Evolutionary conservation across 1,284 basidiomycete species (phyloP).

Genomic region (Clitocybe nebularis): DNA sequence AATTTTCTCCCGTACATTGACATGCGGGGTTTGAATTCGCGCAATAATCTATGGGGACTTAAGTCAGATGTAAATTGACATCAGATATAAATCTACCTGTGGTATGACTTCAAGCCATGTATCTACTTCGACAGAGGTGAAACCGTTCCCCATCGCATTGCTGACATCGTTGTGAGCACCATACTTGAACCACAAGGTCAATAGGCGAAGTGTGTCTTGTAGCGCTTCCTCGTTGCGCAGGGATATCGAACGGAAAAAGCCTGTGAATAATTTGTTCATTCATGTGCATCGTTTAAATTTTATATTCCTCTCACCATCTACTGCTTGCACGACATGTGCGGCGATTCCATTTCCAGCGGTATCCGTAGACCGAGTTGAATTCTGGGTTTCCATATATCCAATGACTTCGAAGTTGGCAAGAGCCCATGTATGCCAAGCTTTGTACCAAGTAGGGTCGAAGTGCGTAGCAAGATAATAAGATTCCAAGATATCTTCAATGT

Average conservation of each 20-base stretch:
- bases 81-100: constrained; percentile 53
- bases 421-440: constrained; percentile 99
- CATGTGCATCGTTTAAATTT: not conserved
- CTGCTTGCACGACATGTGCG: constrained; percentile 89
- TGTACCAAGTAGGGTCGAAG: constrained; percentile 94
- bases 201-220: constrained; percentile 90
- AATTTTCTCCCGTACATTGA: constrained; percentile 87
- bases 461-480: constrained; percentile 89
- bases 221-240: constrained; percentile 88
- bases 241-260: constrained; percentile 95
- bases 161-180: constrained; percentile 91
- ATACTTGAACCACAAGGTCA: constrained; percentile 99
- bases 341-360: constrained; percentile 72
- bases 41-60: constrained; percentile 89
- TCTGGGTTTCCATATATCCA: constrained; percentile 71
- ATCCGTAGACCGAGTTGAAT: constrained; percentile 58
- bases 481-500: constrained; percentile 78
- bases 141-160: constrained; percentile 86
- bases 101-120: constrained; percentile 99
- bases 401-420: constrained; percentile 96
- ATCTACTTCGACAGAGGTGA: constrained; percentile 89
- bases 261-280: constrained; percentile 31
- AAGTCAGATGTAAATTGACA: not conserved
- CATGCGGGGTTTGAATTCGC: constrained; percentile 92
- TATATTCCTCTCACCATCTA: constrained; percentile 66